Evolutionary conservation across 2,329 filamentous ascomycete species (phyloP).

Genomic region (Diaporthe vaccinii): DNA sequence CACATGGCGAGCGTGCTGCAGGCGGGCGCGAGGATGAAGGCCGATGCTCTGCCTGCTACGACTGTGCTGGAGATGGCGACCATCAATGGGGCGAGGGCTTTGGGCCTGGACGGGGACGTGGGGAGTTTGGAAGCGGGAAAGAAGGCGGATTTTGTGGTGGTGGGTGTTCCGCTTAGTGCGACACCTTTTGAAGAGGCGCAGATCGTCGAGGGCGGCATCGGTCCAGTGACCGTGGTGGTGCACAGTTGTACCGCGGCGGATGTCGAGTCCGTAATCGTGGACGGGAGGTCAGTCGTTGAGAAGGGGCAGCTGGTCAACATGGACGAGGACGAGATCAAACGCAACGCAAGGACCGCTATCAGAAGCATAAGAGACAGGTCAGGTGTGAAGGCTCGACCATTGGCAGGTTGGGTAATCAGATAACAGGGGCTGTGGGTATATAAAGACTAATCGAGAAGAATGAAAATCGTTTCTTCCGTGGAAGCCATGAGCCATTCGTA

Average conservation of each 20-base stretch:
- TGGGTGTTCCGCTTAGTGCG: slow-evolving; percentile 13
- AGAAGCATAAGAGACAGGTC: slow-evolving; percentile 23
- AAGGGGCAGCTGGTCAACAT: slow-evolving; percentile 44
- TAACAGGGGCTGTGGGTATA: slow-evolving; percentile 25
- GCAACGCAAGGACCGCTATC: slow-evolving; percentile 1
- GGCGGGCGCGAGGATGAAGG: slow-evolving; percentile 57
- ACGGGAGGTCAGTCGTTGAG: slow-evolving; percentile 46
- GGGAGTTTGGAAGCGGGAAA: slow-evolving; percentile 58
- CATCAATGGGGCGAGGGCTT: slow-evolving; percentile 62
- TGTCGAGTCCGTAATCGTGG: slow-evolving; percentile 47
- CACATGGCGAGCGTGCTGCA: slow-evolving; percentile 64
- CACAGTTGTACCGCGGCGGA: slow-evolving; percentile 45
- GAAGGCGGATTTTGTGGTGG: slow-evolving; percentile 58
- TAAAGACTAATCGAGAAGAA: slow-evolving; percentile 28
- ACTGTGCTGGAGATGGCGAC: slow-evolving; percentile 65
- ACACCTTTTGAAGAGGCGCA: slow-evolving; percentile 40
- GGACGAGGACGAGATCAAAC: slow-evolving; percentile 42
- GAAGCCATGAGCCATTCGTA: slow-evolving; percentile 32
- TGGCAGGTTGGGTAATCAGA: slow-evolving; percentile 28
- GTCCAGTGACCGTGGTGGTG: slow-evolving; percentile 54
- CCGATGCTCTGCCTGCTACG: slow-evolving; percentile 58
- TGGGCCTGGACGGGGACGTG: slow-evolving; percentile 57
- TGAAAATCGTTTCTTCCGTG: slow-evolving; percentile 32
- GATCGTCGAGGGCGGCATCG: slow-evolving; percentile 49
- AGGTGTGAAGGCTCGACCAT: slow-evolving; percentile 25